A percentile compares a stretch with the other conserved stretches of the same genome.
phyloP scores from a whole-genome alignment of 805 yeast genomes.

The Saccharomycopsis malanga region DNA sequence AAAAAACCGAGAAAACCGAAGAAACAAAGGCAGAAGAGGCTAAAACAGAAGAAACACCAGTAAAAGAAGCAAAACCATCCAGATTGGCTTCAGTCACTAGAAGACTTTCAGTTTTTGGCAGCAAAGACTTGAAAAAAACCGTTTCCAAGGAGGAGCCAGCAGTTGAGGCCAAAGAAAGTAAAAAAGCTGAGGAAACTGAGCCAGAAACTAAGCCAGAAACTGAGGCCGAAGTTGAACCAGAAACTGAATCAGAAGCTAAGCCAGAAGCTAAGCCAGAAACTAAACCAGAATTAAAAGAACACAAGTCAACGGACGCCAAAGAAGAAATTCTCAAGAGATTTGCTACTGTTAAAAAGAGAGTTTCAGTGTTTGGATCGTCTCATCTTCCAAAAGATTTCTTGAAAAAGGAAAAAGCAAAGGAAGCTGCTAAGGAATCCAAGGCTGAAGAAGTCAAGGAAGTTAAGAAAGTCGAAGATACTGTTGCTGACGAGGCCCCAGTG shows the following conservation, averaged over 20 bases:
- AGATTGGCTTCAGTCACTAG: constrained; percentile 15
- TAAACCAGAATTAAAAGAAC: constrained; percentile 11
- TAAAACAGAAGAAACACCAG: constrained; percentile 19
- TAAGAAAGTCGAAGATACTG: constrained; percentile 19
- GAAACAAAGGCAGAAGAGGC: constrained; percentile 22
- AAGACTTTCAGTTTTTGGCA: constrained; percentile 19
- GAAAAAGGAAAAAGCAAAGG: constrained; percentile 8
- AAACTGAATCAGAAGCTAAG: constrained; percentile 17
- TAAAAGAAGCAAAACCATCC: constrained; percentile 6
- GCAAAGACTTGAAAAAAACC: constrained; percentile 5
- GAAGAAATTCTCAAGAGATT: constrained; percentile 12
- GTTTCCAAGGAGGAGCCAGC: constrained; percentile 5
- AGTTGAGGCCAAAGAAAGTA: constrained; percentile 12
- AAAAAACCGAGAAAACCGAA: constrained; percentile 1
- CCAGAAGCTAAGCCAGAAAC: constrained; percentile 18
- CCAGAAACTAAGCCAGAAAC: constrained; percentile 17
- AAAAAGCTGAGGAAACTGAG: constrained; percentile 10
- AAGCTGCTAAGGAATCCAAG: constrained; percentile 1
- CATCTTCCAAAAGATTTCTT: constrained; percentile 14
- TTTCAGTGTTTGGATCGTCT: constrained; percentile 10
- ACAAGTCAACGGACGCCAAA: not conserved
- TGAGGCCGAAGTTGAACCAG: constrained; percentile 21
- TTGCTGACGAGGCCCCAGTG: constrained; percentile 9
- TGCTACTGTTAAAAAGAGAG: constrained; percentile 15
- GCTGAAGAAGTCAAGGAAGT: constrained; percentile 4